phyloP scores from a whole-genome alignment of 129 eudicot species.

The Sambucus nigra region DNA sequence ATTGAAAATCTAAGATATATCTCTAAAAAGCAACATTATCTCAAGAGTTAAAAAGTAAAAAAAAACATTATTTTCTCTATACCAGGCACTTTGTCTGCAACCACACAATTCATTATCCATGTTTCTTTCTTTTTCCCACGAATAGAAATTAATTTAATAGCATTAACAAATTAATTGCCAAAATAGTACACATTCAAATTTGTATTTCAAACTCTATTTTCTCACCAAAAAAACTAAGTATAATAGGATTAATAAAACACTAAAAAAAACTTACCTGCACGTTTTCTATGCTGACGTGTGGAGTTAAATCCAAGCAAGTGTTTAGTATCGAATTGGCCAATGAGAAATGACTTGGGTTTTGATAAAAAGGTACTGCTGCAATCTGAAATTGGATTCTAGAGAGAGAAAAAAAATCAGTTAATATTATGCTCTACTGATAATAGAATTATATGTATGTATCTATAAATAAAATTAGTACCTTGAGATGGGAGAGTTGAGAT shows the following conservation, averaged over 20 bases:
- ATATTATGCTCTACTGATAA: too few relatives aligned
- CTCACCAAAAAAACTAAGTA: background rate
- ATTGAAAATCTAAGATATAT: too few relatives aligned
- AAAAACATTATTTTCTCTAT: too few relatives aligned
- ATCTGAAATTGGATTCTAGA: slow-evolving; percentile 28
- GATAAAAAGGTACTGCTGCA: slow-evolving; percentile 12
- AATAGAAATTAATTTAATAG: too few relatives aligned
- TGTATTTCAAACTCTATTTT: background rate
- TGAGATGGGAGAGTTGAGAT: too few relatives aligned
- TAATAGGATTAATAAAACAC: background rate
- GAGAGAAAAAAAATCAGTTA: too few relatives aligned
- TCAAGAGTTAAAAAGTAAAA: too few relatives aligned
- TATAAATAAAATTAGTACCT: too few relatives aligned
- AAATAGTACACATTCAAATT: background rate
- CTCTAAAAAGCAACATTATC: too few relatives aligned
- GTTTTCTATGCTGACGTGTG: slow-evolving; percentile 15
- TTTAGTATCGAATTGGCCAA: slow-evolving; percentile 34
- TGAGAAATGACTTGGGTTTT: slow-evolving; percentile 34
- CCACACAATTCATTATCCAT: too few relatives aligned
- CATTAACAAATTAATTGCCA: background rate
- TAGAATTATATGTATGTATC: too few relatives aligned
- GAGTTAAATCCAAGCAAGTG: slow-evolving; percentile 26
- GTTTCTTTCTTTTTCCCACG: background rate
- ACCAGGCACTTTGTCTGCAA: too few relatives aligned
- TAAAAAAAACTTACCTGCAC: slow-evolving; percentile 31